A percentile compares a stretch with the other conserved stretches of the same genome.
Evolutionary conservation across 768 basidiomycete species (phyloP).

Genomic region (Lentinula lateritia): DNA sequence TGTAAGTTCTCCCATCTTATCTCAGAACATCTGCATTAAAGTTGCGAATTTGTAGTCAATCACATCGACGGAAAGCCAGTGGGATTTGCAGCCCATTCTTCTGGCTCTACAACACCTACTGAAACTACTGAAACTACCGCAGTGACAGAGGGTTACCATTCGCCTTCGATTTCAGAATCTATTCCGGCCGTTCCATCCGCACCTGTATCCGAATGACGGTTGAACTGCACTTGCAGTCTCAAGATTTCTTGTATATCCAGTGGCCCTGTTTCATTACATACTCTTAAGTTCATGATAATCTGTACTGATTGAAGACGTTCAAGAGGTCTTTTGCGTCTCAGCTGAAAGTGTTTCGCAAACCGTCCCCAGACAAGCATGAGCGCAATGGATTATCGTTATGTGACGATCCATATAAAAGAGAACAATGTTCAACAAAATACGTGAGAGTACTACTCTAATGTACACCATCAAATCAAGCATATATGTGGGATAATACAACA

Average conservation of each 20-base stretch:
- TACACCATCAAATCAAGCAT: neutral
- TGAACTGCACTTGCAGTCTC: neutral
- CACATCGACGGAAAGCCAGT: slow-evolving; percentile 23
- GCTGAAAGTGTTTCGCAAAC: too few species aligned
- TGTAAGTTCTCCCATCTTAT: slow-evolving; percentile 40
- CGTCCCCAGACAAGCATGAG: too few species aligned
- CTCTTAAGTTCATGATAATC: too few species aligned
- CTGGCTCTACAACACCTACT: neutral
- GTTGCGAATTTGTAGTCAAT: slow-evolving; percentile 24
- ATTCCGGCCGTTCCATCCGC: neutral
- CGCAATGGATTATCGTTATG: too few species aligned
- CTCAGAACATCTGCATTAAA: slow-evolving; percentile 7
- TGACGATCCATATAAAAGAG: too few species aligned
- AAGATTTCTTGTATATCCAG: neutral
- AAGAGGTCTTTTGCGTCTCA: too few species aligned
- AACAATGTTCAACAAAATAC: too few species aligned
- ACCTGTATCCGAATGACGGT: neutral
- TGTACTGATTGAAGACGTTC: too few species aligned
- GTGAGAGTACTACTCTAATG: too few species aligned
- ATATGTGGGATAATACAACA: neutral
- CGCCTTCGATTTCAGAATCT: neutral
- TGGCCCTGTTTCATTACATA: too few species aligned
- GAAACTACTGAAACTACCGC: neutral
- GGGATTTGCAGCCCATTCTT: neutral
- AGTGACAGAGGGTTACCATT: neutral